Conservation (phyloP, 2,329 filamentous ascomycete species). For the Fusarium transvaalense region DNA sequence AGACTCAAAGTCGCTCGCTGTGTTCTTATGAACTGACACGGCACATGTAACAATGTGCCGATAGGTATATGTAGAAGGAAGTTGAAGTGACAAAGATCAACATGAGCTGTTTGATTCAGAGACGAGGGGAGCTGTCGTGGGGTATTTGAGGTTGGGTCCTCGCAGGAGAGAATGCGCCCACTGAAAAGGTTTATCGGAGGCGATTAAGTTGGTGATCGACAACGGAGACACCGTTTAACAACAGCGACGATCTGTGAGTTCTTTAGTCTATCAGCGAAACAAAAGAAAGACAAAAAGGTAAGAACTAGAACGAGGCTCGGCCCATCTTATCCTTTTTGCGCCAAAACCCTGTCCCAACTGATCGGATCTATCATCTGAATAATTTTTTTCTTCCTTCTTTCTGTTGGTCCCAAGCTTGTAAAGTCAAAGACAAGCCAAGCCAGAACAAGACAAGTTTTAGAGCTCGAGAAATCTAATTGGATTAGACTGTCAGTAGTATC, state of each 20-base stretch:
- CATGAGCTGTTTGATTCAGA: conserved; percentile 32
- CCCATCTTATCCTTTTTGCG: conserved; percentile 17
- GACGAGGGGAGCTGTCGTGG: conserved; percentile 13
- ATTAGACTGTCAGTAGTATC: conserved; percentile 2
- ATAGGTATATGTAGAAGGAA: conserved; percentile 29
- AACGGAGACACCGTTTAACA: conserved; percentile 35
- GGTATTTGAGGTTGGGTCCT: conserved; percentile 29
- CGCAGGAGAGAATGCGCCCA: conserved; percentile 17
- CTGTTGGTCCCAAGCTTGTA: not conserved
- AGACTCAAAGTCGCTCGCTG: conserved; percentile 75
- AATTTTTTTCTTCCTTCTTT: conserved; percentile 29
- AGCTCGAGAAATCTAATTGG: conserved; percentile 30
- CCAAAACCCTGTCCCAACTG: conserved; percentile 12
- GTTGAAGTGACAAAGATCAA: conserved; percentile 34
- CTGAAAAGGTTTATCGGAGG: conserved; percentile 18
- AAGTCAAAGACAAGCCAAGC: not conserved
- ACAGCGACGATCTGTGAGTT: conserved; percentile 25
- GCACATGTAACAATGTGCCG: conserved; percentile 61
- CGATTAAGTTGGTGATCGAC: conserved; percentile 32
- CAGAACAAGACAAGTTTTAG: conserved; percentile 30
- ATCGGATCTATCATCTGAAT: conserved; percentile 38
- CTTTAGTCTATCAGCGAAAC: not conserved
- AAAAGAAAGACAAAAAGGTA: conserved; percentile 5
- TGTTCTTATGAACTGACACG: conserved; percentile 56
- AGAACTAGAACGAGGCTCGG: conserved; percentile 11